Percentiles rank a stretch among this genome's conserved stretches.
Conservation (phyloP, 2,329 filamentous ascomycete genomes). For the Penicillium palitans region DNA sequence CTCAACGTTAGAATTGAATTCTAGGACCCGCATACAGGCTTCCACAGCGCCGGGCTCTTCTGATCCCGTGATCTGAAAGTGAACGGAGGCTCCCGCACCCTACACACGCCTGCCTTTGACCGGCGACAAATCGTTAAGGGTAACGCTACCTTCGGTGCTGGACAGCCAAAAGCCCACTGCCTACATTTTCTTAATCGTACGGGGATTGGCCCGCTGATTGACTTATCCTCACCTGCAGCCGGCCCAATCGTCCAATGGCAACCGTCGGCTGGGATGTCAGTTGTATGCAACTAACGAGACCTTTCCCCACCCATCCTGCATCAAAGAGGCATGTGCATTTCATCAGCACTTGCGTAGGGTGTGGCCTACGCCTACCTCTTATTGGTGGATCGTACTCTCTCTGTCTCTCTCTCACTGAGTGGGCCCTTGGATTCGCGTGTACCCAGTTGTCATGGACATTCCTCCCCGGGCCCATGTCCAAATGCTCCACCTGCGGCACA, state of each 20-base stretch:
- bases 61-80: constrained; percentile 43
- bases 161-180: constrained; percentile 28
- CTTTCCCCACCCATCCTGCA: constrained; percentile 20
- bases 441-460: constrained; percentile 23
- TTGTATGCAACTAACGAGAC: constrained; percentile 33
- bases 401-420: constrained; percentile 3
- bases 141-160: constrained; percentile 23
- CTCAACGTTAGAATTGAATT: constrained; percentile 45
- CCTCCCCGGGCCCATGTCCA: constrained; percentile 6
- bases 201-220: constrained; percentile 29
- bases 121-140: constrained; percentile 37
- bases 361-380: constrained; percentile 1
- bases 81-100: constrained; percentile 36
- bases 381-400: constrained; percentile 19
- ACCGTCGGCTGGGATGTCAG: constrained; percentile 18
- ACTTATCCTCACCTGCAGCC: constrained; percentile 29
- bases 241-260: constrained; percentile 29
- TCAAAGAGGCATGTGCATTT: constrained; percentile 17
- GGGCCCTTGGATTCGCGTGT: constrained; percentile 30
- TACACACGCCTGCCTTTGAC: constrained; percentile 30
- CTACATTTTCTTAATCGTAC: constrained; percentile 15
- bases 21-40: constrained; percentile 37
- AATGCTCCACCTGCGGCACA: constrained; percentile 6
- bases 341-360: constrained; percentile 14
- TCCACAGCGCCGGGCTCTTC: constrained; percentile 39